phyloP scores from a whole-genome alignment of 2,329 filamentous ascomycete species.

The Alternaria infectoria region DNA sequence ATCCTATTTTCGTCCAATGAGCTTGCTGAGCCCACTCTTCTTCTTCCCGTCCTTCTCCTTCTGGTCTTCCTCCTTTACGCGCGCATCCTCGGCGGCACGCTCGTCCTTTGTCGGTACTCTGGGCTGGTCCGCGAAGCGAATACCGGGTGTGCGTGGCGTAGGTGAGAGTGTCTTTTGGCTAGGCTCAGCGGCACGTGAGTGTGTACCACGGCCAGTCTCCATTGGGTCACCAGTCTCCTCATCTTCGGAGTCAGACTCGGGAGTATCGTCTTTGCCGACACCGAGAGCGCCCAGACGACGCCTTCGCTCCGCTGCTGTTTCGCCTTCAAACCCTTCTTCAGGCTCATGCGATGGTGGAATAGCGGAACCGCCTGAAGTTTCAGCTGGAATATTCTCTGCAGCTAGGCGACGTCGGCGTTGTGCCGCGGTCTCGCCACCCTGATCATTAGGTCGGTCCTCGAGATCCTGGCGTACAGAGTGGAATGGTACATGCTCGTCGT shows the following conservation, averaged over 20 bases:
- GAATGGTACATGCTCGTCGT: conserved; percentile 55
- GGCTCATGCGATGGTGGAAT: conserved; percentile 25
- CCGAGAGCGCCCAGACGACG: conserved; percentile 77
- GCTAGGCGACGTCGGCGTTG: conserved; percentile 53
- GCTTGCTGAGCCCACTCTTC: conserved; percentile 27
- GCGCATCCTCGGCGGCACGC: conserved; percentile 31
- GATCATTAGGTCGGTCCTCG: conserved; percentile 30
- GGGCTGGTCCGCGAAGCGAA: conserved; percentile 65
- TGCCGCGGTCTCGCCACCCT: conserved; percentile 45
- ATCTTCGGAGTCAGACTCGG: conserved; percentile 41
- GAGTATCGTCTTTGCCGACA: conserved; percentile 47
- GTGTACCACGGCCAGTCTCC: conserved; percentile 43
- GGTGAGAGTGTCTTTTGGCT: conserved; percentile 16
- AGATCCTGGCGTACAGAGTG: conserved; percentile 52
- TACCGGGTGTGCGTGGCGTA: conserved; percentile 56
- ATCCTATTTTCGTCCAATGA: conserved; percentile 23
- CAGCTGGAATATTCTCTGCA: conserved; percentile 16
- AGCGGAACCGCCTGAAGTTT: conserved; percentile 19
- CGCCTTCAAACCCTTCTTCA: conserved; percentile 51
- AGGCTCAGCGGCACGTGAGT: conserved; percentile 15
- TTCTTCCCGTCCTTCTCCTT: conserved; percentile 17
- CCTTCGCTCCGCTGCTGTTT: conserved; percentile 77
- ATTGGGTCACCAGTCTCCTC: conserved; percentile 45
- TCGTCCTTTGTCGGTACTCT: conserved; percentile 44
- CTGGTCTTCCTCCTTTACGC: conserved; percentile 27